Evolutionary conservation across 129 eudicot species (phyloP).

Genomic region (Sambucus nigra): DNA sequence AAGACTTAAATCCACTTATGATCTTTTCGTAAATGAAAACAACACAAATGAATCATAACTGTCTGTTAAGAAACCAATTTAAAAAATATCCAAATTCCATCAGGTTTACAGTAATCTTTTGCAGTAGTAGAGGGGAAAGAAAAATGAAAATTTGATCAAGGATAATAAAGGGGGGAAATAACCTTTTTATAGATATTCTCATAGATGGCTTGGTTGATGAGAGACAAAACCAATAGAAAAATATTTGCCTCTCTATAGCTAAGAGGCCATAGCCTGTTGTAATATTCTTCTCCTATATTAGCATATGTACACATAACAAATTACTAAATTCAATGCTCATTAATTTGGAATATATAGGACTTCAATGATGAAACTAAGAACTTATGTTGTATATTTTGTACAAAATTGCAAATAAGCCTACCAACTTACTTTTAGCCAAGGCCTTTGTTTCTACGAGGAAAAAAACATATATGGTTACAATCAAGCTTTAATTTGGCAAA

Average conservation of each 20-base stretch:
- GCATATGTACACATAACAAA: too few relatives aligned
- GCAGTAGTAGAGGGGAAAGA: background rate
- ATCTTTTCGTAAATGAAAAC: too few relatives aligned
- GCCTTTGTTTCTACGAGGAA: too few relatives aligned
- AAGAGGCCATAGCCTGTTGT: slow-evolving; percentile 72
- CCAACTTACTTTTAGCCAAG: too few relatives aligned
- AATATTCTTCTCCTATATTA: slow-evolving; percentile 73
- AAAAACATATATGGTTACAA: background rate
- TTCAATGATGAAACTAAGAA: too few relatives aligned
- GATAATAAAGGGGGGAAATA: background rate
- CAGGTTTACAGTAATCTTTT: background rate
- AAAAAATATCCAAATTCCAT: background rate
- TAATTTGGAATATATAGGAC: too few relatives aligned
- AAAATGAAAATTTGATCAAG: background rate
- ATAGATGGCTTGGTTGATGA: slow-evolving; percentile 75
- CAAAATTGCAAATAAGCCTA: too few relatives aligned
- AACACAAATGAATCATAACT: too few relatives aligned
- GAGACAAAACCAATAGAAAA: slow-evolving; percentile 63
- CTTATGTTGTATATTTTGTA: too few relatives aligned
- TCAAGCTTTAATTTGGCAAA: background rate
- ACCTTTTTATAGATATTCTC: slow-evolving; percentile 76
- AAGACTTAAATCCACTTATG: too few relatives aligned
- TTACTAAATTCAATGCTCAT: too few relatives aligned
- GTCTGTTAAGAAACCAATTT: background rate
- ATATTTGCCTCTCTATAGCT: slow-evolving; percentile 87